These are phyloP conservation scores for Ampelocalamus luodianensis DNA, from an alignment of 176 grass and related monocot genomes.

Conservation along the genomic window DNA sequence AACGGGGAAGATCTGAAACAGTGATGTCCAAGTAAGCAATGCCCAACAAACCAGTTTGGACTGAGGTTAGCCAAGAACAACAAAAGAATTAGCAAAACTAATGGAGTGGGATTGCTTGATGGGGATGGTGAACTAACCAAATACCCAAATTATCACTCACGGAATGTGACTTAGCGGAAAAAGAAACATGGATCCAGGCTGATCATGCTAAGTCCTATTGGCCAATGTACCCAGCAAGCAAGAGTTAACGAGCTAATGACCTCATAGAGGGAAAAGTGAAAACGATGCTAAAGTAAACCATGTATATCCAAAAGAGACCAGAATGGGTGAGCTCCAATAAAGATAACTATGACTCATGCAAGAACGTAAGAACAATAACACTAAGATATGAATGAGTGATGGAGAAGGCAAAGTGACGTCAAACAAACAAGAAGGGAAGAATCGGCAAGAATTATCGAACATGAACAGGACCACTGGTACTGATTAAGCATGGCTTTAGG, in stretches of 20 bases:
- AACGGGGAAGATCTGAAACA: conserved; percentile 5
- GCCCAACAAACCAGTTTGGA: neutral
- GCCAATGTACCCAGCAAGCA: neutral
- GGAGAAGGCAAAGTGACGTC: neutral
- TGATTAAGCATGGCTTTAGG: neutral
- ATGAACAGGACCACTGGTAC: neutral
- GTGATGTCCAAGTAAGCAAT: conserved; percentile 32
- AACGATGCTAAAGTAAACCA: conserved; percentile 35
- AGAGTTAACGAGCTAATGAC: conserved; percentile 30
- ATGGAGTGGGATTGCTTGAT: conserved; percentile 37
- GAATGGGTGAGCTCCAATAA: neutral
- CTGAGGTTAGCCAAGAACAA: neutral
- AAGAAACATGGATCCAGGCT: neutral
- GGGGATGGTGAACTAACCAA: conserved; percentile 36
- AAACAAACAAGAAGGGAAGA: neutral
- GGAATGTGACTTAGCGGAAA: neutral
- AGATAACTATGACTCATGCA: conserved; percentile 10
- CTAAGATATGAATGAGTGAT: neutral
- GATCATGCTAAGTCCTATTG: too few relatives aligned
- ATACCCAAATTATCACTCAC: conserved; percentile 1
- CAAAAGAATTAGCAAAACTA: neutral
- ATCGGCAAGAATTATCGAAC: neutral
- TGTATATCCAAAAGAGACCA: neutral
- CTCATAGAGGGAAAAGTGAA: conserved; percentile 38
- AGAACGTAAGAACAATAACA: neutral